Base-by-base conservation (phyloP, 73 alveolate species). In the Effrenium voratum region DNA sequence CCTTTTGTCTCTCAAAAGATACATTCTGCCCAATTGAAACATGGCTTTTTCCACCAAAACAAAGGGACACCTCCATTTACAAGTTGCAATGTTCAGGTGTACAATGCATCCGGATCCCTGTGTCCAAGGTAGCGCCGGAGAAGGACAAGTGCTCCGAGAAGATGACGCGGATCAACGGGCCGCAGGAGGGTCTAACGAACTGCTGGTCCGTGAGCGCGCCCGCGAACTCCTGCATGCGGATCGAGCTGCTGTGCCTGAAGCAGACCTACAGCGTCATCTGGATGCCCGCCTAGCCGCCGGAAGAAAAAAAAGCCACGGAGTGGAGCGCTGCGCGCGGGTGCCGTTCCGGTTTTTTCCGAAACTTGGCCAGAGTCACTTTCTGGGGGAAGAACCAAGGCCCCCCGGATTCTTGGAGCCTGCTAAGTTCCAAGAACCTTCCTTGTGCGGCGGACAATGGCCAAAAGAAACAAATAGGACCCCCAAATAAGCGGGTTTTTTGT, bases 131-230 rank as follows among this genome's bases (percentile, higher is more conserved):
- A 5, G 91, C 91, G 47, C 91, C 91, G 28, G 73, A 81, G 86
- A 66, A 90, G 52, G 96, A 90, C 87, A 90, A 90, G 59, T 90
- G 96, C 41, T 28, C 87, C 40, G 87, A 90, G 96, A 90, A 90
- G 73, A 49, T 76, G 52, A 86, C 73, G 63, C 75, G 75, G 57
- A 75, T 90, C 86, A 26, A 32, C 28, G 96, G 87, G 45, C 96
- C 96, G 22, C 86, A 90, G 73, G 87, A 90, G 87, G 96, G 79
- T 46, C 40, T 90, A 41, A 45, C 72, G 15, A 90, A 55, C 45
- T 90, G 96, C 79, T 90, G 96, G 96, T 45, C 73, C 10, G 72
- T 90, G 86, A 90, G 38, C 36, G 96, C 96, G 40, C 87, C 96
- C 38, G 87, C 96, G 38, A 90, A 70, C 79, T 90, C 86, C 38